phyloP scores from a whole-genome alignment of 805 yeast species.

The Pichia eremophila region DNA sequence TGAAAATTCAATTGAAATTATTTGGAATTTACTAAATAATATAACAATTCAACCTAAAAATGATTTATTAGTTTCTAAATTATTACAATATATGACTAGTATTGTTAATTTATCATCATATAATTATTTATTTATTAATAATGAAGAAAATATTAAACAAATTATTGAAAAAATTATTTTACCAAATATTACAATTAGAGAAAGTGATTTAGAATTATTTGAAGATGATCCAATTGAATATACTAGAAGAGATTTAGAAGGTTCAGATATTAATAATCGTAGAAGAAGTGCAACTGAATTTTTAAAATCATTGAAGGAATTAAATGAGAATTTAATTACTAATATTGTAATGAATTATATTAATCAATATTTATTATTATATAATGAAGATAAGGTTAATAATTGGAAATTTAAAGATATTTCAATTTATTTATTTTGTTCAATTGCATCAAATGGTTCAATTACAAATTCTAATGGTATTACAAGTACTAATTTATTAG shows the following conservation, averaged over 20 bases:
- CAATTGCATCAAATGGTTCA: conserved; percentile 86
- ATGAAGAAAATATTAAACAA: conserved; percentile 55
- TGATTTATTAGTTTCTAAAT: conserved; percentile 75
- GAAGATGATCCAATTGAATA: conserved; percentile 96
- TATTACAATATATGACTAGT: conserved; percentile 74
- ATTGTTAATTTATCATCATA: conserved; percentile 65
- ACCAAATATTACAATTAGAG: conserved; percentile 82
- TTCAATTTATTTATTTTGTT: conserved; percentile 75
- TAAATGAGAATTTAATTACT: conserved; percentile 67
- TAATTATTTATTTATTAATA: conserved; percentile 51
- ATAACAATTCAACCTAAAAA: conserved; percentile 65
- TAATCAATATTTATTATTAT: conserved; percentile 50
- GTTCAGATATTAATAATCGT: conserved; percentile 88
- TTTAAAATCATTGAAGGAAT: conserved; percentile 73
- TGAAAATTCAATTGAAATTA: conserved; percentile 66
- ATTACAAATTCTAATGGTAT: conserved; percentile 74
- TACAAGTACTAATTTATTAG: conserved; percentile 70
- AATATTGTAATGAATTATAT: conserved; percentile 66
- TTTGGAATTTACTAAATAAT: conserved; percentile 67
- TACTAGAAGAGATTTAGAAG: conserved; percentile 89
- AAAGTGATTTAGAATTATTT: conserved; percentile 81
- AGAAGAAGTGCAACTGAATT: conserved; percentile 91
- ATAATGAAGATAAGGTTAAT: conserved; percentile 33
- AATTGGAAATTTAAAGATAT: conserved; percentile 86
- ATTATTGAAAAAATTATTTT: conserved; percentile 75